Evolutionary conservation across 1,284 basidiomycete genomes (phyloP), one percentile per base, ranked within the genome.

Genomic region (Microbotryum saponariae): DNA sequence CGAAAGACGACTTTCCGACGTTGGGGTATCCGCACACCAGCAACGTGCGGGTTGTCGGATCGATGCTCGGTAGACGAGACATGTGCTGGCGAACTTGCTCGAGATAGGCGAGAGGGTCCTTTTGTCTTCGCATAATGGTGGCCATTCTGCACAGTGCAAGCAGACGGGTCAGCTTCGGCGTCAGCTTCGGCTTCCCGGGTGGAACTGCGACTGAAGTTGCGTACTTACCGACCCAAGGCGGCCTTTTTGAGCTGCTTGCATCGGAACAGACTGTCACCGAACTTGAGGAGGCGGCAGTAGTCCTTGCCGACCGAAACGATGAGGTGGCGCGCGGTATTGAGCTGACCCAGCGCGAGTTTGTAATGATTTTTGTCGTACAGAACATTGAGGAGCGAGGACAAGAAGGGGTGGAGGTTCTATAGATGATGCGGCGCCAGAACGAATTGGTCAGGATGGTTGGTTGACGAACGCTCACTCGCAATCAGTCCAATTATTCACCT

Each of bases 341-440:
- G 84, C 75, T 97, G 92, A 67, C 93, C 92, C 27, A 97, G 80
- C 6, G 92, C 92, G 58, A 97, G 88, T 78, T 96, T 97, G 83
- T 96, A 97, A 76, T 97, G 92, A 74, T 96, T 96, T 79, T 96
- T 97, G 82, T 97, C 92, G 78, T 97, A 97, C 44, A 97, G 82
- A 14, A 97, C 92, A 76, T 97, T 97, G 81, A 97, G 85, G 42
- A 97, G 80, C 3, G 90, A 92, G 5, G 91, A 84, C 31, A 96
- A 81, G 81, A 97, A 97, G 3, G 92, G 92, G 76, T 97, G 92
- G 9, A 97, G 80, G 74, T 97, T 92, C 89, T 93, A 47, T 1
- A 54, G 33, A 21, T 18, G 21, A 21, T 54, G 4, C 25, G 12
- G 31, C 51, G 21, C 52, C 23, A 33, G 5, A 9, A 6, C 23